Conservation (phyloP, 352 stramenopile species). For the Blastocystis sp. region DNA sequence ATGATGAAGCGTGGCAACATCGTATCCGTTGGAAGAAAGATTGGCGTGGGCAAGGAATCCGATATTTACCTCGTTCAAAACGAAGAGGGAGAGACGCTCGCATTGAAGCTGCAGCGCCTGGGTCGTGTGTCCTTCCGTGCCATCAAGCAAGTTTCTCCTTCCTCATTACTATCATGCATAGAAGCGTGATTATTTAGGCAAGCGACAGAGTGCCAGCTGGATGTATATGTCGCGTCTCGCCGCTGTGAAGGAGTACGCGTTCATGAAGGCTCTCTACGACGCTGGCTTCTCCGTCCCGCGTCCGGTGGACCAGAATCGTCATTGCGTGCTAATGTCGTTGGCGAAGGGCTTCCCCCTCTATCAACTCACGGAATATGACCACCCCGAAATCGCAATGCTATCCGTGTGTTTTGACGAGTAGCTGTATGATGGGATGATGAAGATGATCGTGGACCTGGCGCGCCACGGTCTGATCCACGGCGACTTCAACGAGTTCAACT, state of each 20-base stretch:
- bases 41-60: conserved; percentile 97
- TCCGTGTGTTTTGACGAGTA: background rate
- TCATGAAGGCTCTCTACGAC: conserved; percentile 93
- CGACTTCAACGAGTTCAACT: conserved; percentile 99
- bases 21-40: conserved; percentile 83
- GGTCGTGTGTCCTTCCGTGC: conserved; percentile 94
- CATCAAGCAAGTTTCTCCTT: conserved; percentile 85
- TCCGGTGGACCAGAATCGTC: conserved; percentile 93
- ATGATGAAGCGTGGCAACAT: conserved; percentile 89
- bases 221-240: conserved; percentile 97
- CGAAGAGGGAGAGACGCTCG: conserved; percentile 87
- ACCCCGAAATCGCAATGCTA: conserved; percentile 77
- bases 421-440: conserved; percentile 86
- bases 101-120: conserved; percentile 99
- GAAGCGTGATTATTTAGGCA: conserved; percentile 96
- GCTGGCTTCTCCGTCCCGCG: conserved; percentile 92
- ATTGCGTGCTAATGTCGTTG: conserved; percentile 93
- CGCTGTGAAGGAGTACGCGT: conserved; percentile 96
- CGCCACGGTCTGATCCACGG: conserved; percentile 96
- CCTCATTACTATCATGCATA: conserved; percentile 71
- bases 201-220: conserved; percentile 90
- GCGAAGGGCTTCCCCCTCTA: conserved; percentile 90
- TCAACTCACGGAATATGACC: conserved; percentile 79
- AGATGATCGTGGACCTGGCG: conserved; percentile 91
- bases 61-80: conserved; percentile 90